Evolutionary conservation across 495 filamentous ascomycete species (phyloP), one percentile per base, ranked within the genome.

Genomic region (Podospora conica): DNA sequence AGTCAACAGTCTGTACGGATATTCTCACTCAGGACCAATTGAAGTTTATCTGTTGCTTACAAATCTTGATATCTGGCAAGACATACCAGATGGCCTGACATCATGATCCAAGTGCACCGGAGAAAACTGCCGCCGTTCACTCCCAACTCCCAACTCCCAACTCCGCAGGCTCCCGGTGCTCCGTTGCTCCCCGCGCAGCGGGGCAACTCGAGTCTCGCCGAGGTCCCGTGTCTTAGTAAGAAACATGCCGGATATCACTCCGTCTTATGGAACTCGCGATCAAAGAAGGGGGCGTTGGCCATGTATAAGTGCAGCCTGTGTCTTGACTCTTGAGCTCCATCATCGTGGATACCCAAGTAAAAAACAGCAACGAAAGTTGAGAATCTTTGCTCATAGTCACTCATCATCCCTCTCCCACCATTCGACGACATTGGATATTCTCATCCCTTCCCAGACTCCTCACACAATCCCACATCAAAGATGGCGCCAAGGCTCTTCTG

Each of bases 401-500:
- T 48, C 8, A 2, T 7, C 40, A 48, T 48, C 40, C 40, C 33
- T 2, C 33, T 48, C 33, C 33, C 33, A 2, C 6, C 15, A 23
- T 56, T 22, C 54, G 10, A 25, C 55, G 1, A 24, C 10, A 7
- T 9, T 22, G 5, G 10, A 60, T 20, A 31, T 18, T 60, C 25
- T 60, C 25, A 31, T 27, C 23, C 55, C 11, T 25, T 60, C 58
- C 25, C 21, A 12, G 7, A 25, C 25, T 21, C 56, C 7, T 9
- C 40, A 9, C 15, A 8, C 18, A n/a, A 48, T 48, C 68, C 53
- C 59, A 24, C 22, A 29, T 48, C 31, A 24, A 75, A 55, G 10
- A 88, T 89, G 86, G 79, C 86, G 58, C 84, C 86, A 67, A 86
- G 84, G 73, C 58, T 92, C 58, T 81, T 93, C 71, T 96, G 89